These are phyloP conservation scores for Yamadazyma nakazawae DNA, from an alignment of 805 yeast species.

Conservation along the genomic window DNA sequence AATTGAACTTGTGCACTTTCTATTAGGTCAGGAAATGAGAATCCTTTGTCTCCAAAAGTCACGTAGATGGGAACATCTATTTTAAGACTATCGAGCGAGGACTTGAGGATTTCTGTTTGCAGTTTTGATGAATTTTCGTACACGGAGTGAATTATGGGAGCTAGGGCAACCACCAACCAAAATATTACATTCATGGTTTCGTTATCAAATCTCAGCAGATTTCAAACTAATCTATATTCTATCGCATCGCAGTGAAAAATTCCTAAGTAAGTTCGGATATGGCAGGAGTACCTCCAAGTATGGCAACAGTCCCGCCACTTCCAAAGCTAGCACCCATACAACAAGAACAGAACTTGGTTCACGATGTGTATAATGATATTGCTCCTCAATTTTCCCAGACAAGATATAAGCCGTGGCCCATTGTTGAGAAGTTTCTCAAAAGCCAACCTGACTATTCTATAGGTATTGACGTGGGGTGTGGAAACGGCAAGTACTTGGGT, in stretches of 20 bases:
- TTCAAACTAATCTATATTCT: neutral
- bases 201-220: neutral
- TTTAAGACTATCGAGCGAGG: neutral
- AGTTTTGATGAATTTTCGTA: neutral
- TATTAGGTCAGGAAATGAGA: conserved; percentile 64
- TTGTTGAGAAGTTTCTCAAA: conserved; percentile 69
- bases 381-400: conserved; percentile 93
- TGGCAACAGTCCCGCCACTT: conserved; percentile 7
- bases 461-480: conserved; percentile 95
- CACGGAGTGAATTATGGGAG: neutral
- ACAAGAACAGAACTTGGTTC: conserved; percentile 79
- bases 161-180: neutral
- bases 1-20: conserved; percentile 43
- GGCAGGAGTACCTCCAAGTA: neutral
- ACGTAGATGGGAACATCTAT: conserved; percentile 16
- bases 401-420: conserved; percentile 96
- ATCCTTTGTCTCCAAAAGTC: conserved; percentile 36
- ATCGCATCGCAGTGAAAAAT: conserved; percentile 10
- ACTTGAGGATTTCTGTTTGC: neutral
- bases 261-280: neutral
- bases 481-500: conserved; percentile 87
- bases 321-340: conserved; percentile 40
- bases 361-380: conserved; percentile 87
- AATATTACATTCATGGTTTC: neutral
- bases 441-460: conserved; percentile 50